Evolutionary conservation across 441 rosid genomes (phyloP), one percentile per base, ranked within the genome.

Genomic region (Gossypium trilobum): DNA sequence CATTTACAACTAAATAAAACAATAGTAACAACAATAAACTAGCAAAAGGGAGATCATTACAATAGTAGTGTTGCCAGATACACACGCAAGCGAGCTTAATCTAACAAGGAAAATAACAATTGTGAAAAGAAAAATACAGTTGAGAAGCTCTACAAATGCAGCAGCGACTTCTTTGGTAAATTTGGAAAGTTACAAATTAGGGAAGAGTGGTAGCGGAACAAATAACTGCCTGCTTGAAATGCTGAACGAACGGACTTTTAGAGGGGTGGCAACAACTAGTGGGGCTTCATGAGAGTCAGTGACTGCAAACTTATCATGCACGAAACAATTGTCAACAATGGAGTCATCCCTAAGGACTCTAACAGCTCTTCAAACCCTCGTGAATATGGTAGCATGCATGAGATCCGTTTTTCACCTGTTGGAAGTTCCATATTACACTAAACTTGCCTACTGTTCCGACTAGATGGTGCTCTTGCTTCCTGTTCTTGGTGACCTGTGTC

Each of bases 171-270:
- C 42, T 36, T 36, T 36, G 42, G 10, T 36, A 36, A 36, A 36
- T 36, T 36, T 1, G 42, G 42, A 36, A 36, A 36, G 10, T 36
- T 36, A 36, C 54, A 44, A 65, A 65, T 73, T 25, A 58, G n/a
- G 14, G 8, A 65, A 27, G 72, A 56, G 74, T 61, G 58, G 10
- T 27, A 17, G 5, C 48, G 4, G 3, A 2, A 64, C 58, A 1
- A 51, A 71, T 83, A 84, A 85, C 57, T 85, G 88, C 80, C 79
- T 87, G 87, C 84, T 94, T 50, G 97, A 92, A 78, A 94, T 87
- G 88, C 95, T 90, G 85, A 94, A 90, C 68, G 97, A 94, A 83
- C 99, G 90, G 78, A 93, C 97, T 87, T 90, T 91, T 87, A 89
- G 75, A 44, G 92, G 91, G 7, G 97, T 91, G 27, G 97, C 98